These are phyloP conservation scores for Alternaria burnsii DNA, from an alignment of 2,329 filamentous ascomycete species.

Conservation along the genomic window DNA sequence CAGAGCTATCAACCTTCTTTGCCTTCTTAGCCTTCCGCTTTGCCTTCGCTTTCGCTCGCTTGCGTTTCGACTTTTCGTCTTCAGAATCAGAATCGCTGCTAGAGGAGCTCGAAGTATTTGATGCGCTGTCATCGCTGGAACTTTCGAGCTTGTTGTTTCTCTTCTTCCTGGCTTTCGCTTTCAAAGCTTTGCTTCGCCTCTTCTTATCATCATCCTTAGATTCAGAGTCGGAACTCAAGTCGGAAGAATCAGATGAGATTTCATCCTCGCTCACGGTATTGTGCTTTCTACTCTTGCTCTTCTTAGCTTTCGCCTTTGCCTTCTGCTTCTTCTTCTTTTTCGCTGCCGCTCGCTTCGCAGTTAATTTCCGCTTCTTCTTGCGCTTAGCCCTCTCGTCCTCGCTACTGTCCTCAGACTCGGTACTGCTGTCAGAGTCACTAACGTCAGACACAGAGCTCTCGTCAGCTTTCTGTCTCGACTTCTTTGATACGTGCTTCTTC, in stretches of 20 bases:
- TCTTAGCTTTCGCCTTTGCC: slow-evolving; percentile 33
- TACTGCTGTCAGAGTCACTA: slow-evolving; percentile 28
- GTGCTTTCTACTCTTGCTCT: slow-evolving; percentile 34
- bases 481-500: slow-evolving; percentile 23
- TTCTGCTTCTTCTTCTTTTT: slow-evolving; percentile 35
- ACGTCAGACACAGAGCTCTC: slow-evolving; percentile 35
- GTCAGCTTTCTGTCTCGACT: slow-evolving; percentile 27
- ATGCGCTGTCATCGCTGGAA: slow-evolving; percentile 29
- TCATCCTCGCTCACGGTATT: slow-evolving; percentile 26
- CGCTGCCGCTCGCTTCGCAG: slow-evolving; percentile 17
- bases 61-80: slow-evolving; percentile 27
- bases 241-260: slow-evolving; percentile 25
- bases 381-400: slow-evolving; percentile 36
- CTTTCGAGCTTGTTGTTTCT: slow-evolving; percentile 33
- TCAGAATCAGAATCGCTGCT: slow-evolving; percentile 27
- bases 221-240: slow-evolving; percentile 31
- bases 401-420: slow-evolving; percentile 28
- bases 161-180: slow-evolving; percentile 33
- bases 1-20: slow-evolving; percentile 15
- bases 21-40: slow-evolving; percentile 29
- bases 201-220: slow-evolving; percentile 19
- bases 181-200: slow-evolving; percentile 24
- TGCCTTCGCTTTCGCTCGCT: slow-evolving; percentile 27
- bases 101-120: slow-evolving; percentile 21
- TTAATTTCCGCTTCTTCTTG: slow-evolving; percentile 29